Evolutionary conservation across 1,139 yeast species (phyloP).

Genomic region (Nakaseomyces kungkrabaensis): DNA sequence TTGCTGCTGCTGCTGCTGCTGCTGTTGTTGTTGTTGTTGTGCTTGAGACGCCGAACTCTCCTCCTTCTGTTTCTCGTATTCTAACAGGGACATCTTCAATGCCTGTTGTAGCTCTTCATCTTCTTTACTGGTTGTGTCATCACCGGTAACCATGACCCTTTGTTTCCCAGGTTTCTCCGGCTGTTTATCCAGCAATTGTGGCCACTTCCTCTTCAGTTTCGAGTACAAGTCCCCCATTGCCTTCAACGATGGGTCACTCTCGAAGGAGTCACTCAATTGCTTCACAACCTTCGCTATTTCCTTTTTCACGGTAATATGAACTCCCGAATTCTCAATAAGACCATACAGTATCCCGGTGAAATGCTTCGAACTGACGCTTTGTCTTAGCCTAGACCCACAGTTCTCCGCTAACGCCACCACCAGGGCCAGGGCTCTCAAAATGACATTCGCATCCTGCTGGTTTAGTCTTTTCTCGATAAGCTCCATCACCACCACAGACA

Average conservation of each 20-base stretch:
- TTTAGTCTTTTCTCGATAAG: slow-evolving; percentile 43
- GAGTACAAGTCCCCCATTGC: slow-evolving; percentile 57
- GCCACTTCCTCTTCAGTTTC: slow-evolving; percentile 35
- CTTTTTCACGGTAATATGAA: slow-evolving; percentile 60
- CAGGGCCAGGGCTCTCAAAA: slow-evolving; percentile 61
- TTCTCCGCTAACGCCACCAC: slow-evolving; percentile 78
- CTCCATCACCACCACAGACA: slow-evolving; percentile 27
- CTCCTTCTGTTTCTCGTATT: slow-evolving; percentile 31
- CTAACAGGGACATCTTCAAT: slow-evolving; percentile 65
- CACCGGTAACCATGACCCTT: slow-evolving; percentile 36
- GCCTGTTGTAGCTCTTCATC: slow-evolving; percentile 78
- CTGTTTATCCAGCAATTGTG: slow-evolving; percentile 34
- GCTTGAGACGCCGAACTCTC: not conserved
- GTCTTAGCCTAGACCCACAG: slow-evolving; percentile 82
- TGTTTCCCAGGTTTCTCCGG: slow-evolving; percentile 54
- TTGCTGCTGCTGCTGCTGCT: slow-evolving; percentile 2
- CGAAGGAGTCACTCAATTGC: slow-evolving; percentile 50
- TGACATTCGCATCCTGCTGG: slow-evolving; percentile 68
- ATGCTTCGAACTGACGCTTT: slow-evolving; percentile 62
- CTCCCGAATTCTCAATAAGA: slow-evolving; percentile 44
- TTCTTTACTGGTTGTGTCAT: slow-evolving; percentile 40
- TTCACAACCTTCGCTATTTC: slow-evolving; percentile 58
- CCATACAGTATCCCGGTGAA: slow-evolving; percentile 52
- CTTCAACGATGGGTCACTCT: slow-evolving; percentile 62
- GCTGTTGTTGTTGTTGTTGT: slow-evolving; percentile 4